phyloP scores from a whole-genome alignment of 352 stramenopile species.

The Globisporangium lucens region DNA sequence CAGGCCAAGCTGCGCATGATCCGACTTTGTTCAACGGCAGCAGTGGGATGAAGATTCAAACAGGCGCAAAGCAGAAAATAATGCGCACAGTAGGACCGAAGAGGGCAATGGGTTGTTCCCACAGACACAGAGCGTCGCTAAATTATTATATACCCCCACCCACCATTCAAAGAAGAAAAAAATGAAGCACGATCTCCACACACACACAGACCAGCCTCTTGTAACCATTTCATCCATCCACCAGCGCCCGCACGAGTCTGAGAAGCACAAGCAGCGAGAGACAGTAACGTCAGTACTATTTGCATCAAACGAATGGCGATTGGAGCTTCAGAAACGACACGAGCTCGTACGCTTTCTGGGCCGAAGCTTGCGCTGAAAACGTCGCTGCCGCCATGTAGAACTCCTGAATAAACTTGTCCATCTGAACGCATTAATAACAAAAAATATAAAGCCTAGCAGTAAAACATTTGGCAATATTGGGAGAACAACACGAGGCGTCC shows the following conservation, averaged over 20 bases:
- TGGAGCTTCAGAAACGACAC: neutral
- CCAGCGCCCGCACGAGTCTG: conserved; percentile 8
- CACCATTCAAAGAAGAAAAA: neutral
- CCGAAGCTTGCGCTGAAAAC: conserved; percentile 36
- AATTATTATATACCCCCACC: neutral
- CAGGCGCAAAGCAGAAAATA: neutral
- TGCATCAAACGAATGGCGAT: no score
- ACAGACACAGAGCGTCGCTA: neutral
- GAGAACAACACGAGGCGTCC: neutral
- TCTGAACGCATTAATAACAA: conserved; percentile 18
- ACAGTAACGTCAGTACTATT: neutral
- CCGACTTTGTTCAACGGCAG: neutral
- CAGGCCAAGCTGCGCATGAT: neutral
- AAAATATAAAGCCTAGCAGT: no score
- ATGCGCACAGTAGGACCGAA: neutral
- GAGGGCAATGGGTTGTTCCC: neutral
- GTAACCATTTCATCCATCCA: neutral
- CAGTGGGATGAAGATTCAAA: neutral
- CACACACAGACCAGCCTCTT: neutral
- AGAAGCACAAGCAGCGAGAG: neutral
- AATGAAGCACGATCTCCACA: neutral
- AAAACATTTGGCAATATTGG: no score
- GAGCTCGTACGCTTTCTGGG: conserved; percentile 39
- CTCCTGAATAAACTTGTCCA: conserved; percentile 57
- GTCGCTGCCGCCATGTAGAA: conserved; percentile 56